Evolutionary conservation across 2,329 filamentous ascomycete genomes (phyloP), one percentile per base, ranked within the genome.

Genomic region (Penicillium sp.): DNA sequence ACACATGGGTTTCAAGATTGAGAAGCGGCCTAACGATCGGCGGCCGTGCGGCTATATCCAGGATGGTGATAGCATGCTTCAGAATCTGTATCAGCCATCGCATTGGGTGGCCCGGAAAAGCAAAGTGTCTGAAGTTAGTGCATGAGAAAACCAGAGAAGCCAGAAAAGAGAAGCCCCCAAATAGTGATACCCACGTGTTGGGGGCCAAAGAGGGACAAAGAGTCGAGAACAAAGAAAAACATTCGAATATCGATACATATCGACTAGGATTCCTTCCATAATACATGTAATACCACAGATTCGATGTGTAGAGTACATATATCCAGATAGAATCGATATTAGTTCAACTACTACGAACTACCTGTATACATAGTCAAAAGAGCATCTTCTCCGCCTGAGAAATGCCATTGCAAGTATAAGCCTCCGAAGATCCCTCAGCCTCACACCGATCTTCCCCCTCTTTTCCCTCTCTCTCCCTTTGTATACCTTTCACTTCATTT

Each of bases 91-190:
- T 67, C 76, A 75, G 50, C 87, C 87, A 13, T 87, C 83, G 44
- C 82, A 86, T 52, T 98, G 93, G 93, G 75, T 95, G 23, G 91
- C 87, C 27, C 80, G 85, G 51, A 98, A 95, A 71, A 49, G 42
- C 28, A 28, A 18, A 11, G 16, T 18, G 29, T 5, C 14, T 20
- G 16, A 9, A 4, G 31, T 8, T 16, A 32, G 11, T 27, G 26
- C 3, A 27, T 11, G 11, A 3, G 14, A 32, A 7, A 16, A 9
- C 3, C 8, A 3, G 2, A 31, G 2, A 16, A 18, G n/a, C n/a
- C n/a, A n/a, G n/a, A n/a, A n/a, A n/a, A n/a, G n/a, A n/a, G n/a
- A 18, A 8, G 31, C 31, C 31, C 31, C 31, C 31, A 32, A 32
- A 4, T 18, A 16, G 16, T n/a, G n/a, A n/a, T n/a, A n/a, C n/a